These are phyloP conservation scores for Moesziomyces antarcticus DNA, from an alignment of 1,284 basidiomycete genomes.

Conservation along the genomic window DNA sequence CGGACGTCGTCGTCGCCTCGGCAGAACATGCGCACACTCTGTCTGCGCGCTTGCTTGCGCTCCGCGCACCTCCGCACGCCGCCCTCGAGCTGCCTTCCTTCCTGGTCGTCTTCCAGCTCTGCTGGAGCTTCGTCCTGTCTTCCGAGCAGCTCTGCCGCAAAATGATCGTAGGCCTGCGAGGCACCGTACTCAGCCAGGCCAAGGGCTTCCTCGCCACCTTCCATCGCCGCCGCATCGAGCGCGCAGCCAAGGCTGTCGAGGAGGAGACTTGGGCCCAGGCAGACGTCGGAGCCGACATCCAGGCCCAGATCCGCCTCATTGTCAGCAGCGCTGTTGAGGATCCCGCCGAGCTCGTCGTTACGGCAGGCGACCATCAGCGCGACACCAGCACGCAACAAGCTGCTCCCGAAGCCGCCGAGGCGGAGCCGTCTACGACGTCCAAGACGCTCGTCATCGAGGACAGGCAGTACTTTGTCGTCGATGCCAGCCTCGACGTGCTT, in stretches of 20 bases:
- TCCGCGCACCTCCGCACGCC: conserved; percentile 77
- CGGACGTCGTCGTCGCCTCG: conserved; percentile 80
- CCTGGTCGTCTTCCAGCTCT: conserved; percentile 81
- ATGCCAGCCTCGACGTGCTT: conserved; percentile 82
- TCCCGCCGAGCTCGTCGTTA: conserved; percentile 72
- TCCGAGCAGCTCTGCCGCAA: conserved; percentile 85
- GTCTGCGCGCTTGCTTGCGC: conserved; percentile 79
- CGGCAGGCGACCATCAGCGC: conserved; percentile 10
- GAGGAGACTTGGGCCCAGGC: conserved; percentile 87
- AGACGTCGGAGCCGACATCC: conserved; percentile 77
- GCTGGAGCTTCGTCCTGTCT: conserved; percentile 87
- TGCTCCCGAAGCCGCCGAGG: neutral
- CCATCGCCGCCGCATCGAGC: conserved; percentile 83
- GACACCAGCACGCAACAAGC: neutral
- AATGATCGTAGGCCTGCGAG: conserved; percentile 89
- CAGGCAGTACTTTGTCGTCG: conserved; percentile 73
- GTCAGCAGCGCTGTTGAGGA: conserved; percentile 85
- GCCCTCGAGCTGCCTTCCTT: conserved; percentile 79
- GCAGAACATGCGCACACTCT: conserved; percentile 86
- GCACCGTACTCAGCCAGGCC: conserved; percentile 72
- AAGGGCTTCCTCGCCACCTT: conserved; percentile 86
- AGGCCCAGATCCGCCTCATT: conserved; percentile 79
- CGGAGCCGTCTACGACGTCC: neutral
- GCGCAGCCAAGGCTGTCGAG: conserved; percentile 88
- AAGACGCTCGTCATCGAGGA: conserved; percentile 87